Evolutionary conservation across 371 early-diverging fungal genomes (phyloP).

Genomic region (Mortierella sp.): DNA sequence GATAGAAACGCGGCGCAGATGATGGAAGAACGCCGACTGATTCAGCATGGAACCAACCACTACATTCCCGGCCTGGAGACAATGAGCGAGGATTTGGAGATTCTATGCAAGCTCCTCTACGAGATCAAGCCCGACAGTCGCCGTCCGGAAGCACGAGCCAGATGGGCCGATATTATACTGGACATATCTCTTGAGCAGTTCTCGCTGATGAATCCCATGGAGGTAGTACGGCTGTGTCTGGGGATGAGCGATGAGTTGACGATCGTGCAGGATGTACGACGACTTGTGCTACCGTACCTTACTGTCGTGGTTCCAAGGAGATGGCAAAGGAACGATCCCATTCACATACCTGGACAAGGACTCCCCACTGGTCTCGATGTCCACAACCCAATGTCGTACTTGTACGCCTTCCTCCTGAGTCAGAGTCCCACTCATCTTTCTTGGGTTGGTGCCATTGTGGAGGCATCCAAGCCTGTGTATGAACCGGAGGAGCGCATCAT

Average conservation of each 20-base stretch:
- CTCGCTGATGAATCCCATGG: slow-evolving; percentile 61
- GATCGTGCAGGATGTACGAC: slow-evolving; percentile 66
- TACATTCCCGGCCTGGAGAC: slow-evolving; percentile 66
- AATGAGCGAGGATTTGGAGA: slow-evolving; percentile 66
- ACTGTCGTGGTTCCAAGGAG: slow-evolving; percentile 56
- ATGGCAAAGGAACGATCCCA: slow-evolving; percentile 42
- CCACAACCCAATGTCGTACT: slow-evolving; percentile 53
- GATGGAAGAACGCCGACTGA: slow-evolving; percentile 69
- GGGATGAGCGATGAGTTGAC: slow-evolving; percentile 59
- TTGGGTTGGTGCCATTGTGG: slow-evolving; percentile 69
- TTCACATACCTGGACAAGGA: slow-evolving; percentile 41
- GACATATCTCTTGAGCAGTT: slow-evolving; percentile 62
- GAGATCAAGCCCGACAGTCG: slow-evolving; percentile 54
- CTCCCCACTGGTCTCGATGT: slow-evolving; percentile 43
- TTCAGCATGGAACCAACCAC: slow-evolving; percentile 68
- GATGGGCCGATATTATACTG: slow-evolving; percentile 32
- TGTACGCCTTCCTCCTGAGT: slow-evolving; percentile 43
- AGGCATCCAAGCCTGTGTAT: slow-evolving; percentile 72
- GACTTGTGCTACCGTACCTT: slow-evolving; percentile 73
- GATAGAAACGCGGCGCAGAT: slow-evolving; percentile 69
- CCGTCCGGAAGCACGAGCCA: slow-evolving; percentile 27
- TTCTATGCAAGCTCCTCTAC: slow-evolving; percentile 74
- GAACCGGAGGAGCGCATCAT: slow-evolving; percentile 71
- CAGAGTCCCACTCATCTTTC: slow-evolving; percentile 64
- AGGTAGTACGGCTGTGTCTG: slow-evolving; percentile 68